Base-by-base conservation (phyloP, 1,284 basidiomycete genomes). In the Ceratobasidium sp. region DNA sequence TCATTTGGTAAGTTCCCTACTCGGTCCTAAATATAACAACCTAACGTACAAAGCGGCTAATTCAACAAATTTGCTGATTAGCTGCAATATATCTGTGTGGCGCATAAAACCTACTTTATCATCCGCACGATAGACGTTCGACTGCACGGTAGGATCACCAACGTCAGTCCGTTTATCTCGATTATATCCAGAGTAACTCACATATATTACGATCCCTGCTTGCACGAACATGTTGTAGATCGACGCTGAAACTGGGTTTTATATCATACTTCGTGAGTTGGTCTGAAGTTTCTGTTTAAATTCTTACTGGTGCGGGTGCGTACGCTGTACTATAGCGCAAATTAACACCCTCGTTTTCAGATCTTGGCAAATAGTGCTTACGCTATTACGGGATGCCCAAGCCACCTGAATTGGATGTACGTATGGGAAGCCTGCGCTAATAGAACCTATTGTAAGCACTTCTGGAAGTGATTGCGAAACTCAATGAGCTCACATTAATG, bases 111-210 rank as follows among this genome's bases (percentile, higher is more conserved):
- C 33, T 22, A 66, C 59, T 29, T 51, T 47, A 47, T 75, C 74
- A 53, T 75, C 74, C 36, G 36, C 31, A 19, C 74, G 53, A 54
- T 75, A 75, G 29, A 75, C 71, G 45, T 75, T 64, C n/a, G 74
- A 65, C 53, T 60, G 17, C 36, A 29, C n/a, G 44, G 22, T 1
- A 24, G 45, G 11, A 17, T 50, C n/a, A 48, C 17, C 17, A 4
- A 31, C 1, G 27, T 22, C 5, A 19, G 17, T 50, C 19, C 19
- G 4, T 41, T 41, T 45, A 4, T n/a, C n/a, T n/a, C n/a, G 45
- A 48, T 1, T 15, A 45, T 2, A 19, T 41, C 27, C 7, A 29
- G 8, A 2, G 22, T 24, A 15, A 69, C 66, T 57, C 57, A 69
- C 66, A 33, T 69, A 71, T 15, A 71, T 27, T 4, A 67, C 62